A percentile compares a stretch with the other conserved stretches of the same genome.
These are phyloP conservation scores for Erigeron canadensis DNA, from an alignment of 129 eudicot genomes.

Conservation along the genomic window DNA sequence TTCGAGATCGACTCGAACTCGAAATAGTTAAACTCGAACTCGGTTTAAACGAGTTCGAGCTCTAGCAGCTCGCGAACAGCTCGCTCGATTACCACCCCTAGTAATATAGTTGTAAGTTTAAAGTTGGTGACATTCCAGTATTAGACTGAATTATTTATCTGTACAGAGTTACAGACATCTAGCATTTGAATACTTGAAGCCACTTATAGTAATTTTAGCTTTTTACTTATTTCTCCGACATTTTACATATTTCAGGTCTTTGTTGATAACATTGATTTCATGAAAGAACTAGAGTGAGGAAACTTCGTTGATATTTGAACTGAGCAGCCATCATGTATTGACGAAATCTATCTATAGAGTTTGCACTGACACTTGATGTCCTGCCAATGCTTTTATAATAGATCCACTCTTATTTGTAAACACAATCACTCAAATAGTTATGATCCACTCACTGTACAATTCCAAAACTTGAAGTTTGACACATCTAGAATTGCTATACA, in stretches of 20 bases:
- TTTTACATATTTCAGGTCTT: constrained; percentile 47
- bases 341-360: constrained; percentile 10
- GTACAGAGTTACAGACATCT: too few relatives aligned
- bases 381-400: not conserved
- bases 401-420: constrained; percentile 16
- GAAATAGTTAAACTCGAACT: too few relatives aligned
- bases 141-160: too few relatives aligned
- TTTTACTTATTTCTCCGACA: not conserved
- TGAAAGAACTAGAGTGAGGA: constrained; percentile 44
- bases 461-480: constrained; percentile 5
- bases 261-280: constrained; percentile 56
- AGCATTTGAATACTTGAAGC: too few relatives aligned
- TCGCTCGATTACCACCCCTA: too few relatives aligned
- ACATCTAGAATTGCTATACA: not conserved
- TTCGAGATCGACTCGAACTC: too few relatives aligned
- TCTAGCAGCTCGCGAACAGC: too few relatives aligned
- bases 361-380: not conserved
- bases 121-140: too few relatives aligned
- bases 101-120: too few relatives aligned
- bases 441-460: constrained; percentile 23
- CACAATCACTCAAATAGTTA: constrained; percentile 19
- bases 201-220: not conserved
- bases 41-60: too few relatives aligned
- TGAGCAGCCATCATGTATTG: not conserved
- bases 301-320: not conserved